Evolutionary conservation across 495 filamentous ascomycete genomes (phyloP).

Genomic region (Delitschia confertaspora): DNA sequence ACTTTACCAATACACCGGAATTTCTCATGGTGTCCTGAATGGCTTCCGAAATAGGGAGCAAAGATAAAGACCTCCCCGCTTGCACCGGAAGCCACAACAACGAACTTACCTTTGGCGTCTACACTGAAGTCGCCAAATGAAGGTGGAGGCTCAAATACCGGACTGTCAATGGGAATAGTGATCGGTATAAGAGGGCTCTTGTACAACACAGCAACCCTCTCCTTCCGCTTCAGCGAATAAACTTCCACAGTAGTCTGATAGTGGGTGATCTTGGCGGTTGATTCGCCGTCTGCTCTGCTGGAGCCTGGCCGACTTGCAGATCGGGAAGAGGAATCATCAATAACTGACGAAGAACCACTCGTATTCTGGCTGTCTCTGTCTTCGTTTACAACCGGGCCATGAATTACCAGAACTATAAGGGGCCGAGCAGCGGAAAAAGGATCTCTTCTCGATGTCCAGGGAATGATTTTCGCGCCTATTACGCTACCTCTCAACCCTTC

Average conservation of each 20-base stretch:
- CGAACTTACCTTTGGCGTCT: conserved; percentile 53
- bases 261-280: conserved; percentile 39
- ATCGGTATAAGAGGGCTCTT: conserved; percentile 44
- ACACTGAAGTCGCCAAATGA: conserved; percentile 64
- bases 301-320: conserved; percentile 23
- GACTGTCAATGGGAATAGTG: conserved; percentile 43
- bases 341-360: conserved; percentile 15
- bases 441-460: conserved; percentile 44
- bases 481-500: conserved; percentile 73
- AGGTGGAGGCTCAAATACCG: conserved; percentile 48
- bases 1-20: conserved; percentile 70
- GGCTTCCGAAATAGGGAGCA: conserved; percentile 24
- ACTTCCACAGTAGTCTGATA: conserved; percentile 84
- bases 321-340: conserved; percentile 18
- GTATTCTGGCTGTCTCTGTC: not conserved
- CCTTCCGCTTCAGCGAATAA: conserved; percentile 64
- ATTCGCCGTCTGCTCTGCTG: conserved; percentile 19
- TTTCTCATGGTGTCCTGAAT: conserved; percentile 19
- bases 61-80: conserved; percentile 85
- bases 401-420: conserved; percentile 64
- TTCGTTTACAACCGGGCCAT: conserved; percentile 51
- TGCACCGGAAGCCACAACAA: conserved; percentile 65
- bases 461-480: conserved; percentile 67
- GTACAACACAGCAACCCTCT: conserved; percentile 60
- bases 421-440: conserved; percentile 42